phyloP scores from a whole-genome alignment of 2,329 filamentous ascomycete species.

The Biscogniauxia marginata region DNA sequence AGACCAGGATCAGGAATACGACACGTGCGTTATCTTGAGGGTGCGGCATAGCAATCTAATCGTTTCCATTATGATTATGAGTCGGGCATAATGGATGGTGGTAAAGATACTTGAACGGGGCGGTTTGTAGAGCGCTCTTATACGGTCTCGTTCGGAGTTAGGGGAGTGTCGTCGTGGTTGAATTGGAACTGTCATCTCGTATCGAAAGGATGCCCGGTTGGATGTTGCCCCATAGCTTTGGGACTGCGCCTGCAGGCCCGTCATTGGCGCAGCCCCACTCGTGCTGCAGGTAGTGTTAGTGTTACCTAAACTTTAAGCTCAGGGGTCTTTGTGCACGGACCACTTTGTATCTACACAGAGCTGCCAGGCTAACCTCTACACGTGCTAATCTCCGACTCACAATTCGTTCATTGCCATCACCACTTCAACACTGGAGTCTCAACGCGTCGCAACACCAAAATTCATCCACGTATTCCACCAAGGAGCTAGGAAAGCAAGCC shows the following conservation, averaged over 20 bases:
- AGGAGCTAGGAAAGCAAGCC: no score
- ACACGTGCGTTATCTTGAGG: conserved; percentile 45
- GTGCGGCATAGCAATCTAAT: conserved; percentile 43
- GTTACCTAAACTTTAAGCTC: neutral
- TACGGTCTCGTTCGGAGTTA: no score
- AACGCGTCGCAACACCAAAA: neutral
- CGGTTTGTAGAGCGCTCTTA: no score
- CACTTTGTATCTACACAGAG: neutral
- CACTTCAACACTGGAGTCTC: neutral
- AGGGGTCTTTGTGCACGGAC: neutral
- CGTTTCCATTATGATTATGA: conserved; percentile 27
- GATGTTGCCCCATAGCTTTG: neutral
- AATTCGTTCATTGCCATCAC: neutral
- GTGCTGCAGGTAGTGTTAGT: no score
- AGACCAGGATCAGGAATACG: conserved; percentile 43
- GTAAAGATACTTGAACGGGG: neutral
- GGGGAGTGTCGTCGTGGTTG: no score
- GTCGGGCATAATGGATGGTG: neutral
- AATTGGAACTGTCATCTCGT: no score
- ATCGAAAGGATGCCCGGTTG: neutral
- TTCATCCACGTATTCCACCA: no score
- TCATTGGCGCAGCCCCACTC: neutral
- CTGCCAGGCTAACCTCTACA: neutral
- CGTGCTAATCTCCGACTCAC: no score
- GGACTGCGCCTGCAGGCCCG: no score